A percentile compares a stretch with the other conserved stretches of the same genome.
phyloP scores from a whole-genome alignment of 2,329 filamentous ascomycete species.

The Blumeria hordei region DNA sequence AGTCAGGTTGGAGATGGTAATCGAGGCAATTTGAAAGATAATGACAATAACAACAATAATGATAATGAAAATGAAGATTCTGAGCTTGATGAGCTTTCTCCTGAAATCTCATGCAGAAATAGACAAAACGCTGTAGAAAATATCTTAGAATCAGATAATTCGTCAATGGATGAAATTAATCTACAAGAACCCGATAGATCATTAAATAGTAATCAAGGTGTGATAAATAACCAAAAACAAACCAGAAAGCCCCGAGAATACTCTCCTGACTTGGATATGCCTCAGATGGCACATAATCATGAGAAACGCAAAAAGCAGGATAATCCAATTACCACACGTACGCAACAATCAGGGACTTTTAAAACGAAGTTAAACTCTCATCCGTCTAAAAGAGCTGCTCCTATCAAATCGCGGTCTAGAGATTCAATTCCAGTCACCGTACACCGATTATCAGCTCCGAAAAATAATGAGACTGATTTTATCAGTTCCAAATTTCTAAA shows the following conservation, averaged over 20 bases:
- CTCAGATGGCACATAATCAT: conserved; percentile 14
- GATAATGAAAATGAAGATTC: conserved; percentile 2
- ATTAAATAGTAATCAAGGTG: conserved; percentile 15
- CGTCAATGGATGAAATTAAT: not conserved
- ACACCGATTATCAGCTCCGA: conserved; percentile 30
- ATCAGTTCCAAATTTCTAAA: conserved; percentile 22
- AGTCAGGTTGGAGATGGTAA: too few relatives aligned
- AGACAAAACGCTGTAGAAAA: not conserved
- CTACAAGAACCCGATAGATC: conserved; percentile 10
- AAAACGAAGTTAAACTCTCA: conserved; percentile 8
- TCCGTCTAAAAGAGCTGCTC: conserved; percentile 6
- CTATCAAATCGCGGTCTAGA: conserved; percentile 11
- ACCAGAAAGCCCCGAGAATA: conserved; percentile 8
- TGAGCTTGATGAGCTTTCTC: conserved; percentile 15
- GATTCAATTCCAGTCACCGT: conserved; percentile 33
- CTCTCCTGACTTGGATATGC: conserved; percentile 18
- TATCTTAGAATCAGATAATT: not conserved
- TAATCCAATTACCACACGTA: conserved; percentile 5
- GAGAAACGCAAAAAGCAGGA: conserved; percentile 4
- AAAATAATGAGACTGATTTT: conserved; percentile 19
- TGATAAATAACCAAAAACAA: conserved; percentile 18
- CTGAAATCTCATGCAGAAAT: conserved; percentile 3
- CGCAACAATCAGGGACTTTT: conserved; percentile 9
- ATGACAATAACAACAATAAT: not conserved
- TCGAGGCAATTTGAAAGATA: not conserved